Evolutionary conservation across 106 monocot species (phyloP).

Genomic region (Posidonia australis): DNA sequence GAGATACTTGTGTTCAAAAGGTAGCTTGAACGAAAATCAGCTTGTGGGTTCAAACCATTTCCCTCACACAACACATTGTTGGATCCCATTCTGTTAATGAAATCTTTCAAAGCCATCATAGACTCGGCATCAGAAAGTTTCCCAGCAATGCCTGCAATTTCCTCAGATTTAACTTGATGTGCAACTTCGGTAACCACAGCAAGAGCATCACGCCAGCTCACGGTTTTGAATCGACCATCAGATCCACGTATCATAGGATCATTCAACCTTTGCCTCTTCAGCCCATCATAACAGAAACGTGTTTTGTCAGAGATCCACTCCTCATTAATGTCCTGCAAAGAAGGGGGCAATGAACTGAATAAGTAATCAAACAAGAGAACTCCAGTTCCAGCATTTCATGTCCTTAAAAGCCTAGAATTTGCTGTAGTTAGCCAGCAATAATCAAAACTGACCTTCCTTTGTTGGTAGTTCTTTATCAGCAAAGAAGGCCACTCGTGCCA

Average conservation of each 20-base stretch:
- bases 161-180: constrained; percentile 80
- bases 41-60: constrained; percentile 65
- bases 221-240: constrained; percentile 86
- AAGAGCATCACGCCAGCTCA: constrained; percentile 92
- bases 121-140: constrained; percentile 98
- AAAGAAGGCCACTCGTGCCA: no score
- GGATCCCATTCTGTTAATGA: constrained; percentile 84
- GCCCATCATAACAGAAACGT: constrained; percentile 93
- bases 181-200: constrained; percentile 79
- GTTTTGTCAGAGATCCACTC: constrained; percentile 99
- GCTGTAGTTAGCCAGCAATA: no score
- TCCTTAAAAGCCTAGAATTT: background rate
- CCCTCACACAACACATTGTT: constrained; percentile 87
- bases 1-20: constrained; percentile 86
- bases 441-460: no score
- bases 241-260: constrained; percentile 97
- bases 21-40: constrained; percentile 71
- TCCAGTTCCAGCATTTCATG: background rate
- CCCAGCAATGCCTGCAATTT: constrained; percentile 96
- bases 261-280: constrained; percentile 93
- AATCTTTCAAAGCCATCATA: constrained; percentile 97
- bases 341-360: background rate
- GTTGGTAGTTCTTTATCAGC: no score
- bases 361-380: background rate
- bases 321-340: constrained; percentile 87